Base-by-base conservation (phyloP, 2,329 filamentous ascomycete species). In the Fusarium sp. region DNA sequence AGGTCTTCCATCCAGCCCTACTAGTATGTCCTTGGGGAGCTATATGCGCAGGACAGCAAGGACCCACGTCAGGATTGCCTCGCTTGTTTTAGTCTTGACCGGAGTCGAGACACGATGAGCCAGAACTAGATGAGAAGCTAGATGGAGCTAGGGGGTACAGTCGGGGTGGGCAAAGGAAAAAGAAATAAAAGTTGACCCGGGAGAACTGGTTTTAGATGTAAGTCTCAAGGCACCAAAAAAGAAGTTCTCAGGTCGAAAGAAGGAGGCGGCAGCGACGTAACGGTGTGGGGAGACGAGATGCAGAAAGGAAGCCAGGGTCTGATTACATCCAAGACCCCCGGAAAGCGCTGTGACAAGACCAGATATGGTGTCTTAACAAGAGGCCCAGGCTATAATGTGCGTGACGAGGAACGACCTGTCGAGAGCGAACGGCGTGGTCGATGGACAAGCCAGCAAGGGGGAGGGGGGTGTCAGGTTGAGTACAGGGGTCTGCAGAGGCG, bases 21-120 rank as follows among this genome's bases (percentile, higher is more conserved):
- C 65, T 62, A 68, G 68, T 69, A 71, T 58, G 62, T 60, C 48
- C 62, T 66, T 43, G 65, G 70, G 60, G 52, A 74, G 73, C 65
- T 72, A 68, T 70, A 71, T 73, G 72, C 53, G 68, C 69, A 77
- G 70, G 68, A 73, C 67, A 60, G 70, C 68, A 62, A 57, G 74
- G 70, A 76, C 74, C 74, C 74, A 72, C 74, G 74, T 73, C 70
- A 65, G 74, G 75, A 75, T 71, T 75, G 73, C 74, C 72, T 75
- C 59, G 62, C 60, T 72, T 73, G 52, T 54, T 60, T 53, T 60
- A 18, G 56, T 60, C 53, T 63, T 71, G 62, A 61, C 56, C 53
- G 52, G 62, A 72, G 60, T 68, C 60, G 52, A 75, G 70, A 72
- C 63, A 62, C 61, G 50, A 70, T 60, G 60, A 73, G 31, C 47